These are phyloP conservation scores for Fimicolochytrium jonesii DNA, from an alignment of 192 early-diverging fungal genomes.

Conservation along the genomic window DNA sequence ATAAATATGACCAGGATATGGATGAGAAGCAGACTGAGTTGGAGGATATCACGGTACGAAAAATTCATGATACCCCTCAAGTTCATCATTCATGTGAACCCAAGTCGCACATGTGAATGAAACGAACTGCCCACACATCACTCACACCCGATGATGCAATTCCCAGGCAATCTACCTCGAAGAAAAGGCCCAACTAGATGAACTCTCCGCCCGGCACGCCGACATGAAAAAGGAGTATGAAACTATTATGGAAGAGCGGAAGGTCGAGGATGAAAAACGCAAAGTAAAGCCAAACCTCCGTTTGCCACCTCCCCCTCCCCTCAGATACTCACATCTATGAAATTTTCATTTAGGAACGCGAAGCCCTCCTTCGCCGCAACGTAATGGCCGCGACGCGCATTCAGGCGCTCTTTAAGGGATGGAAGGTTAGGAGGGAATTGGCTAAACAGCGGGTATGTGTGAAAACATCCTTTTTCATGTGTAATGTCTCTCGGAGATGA, in stretches of 20 bases:
- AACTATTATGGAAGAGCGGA: constrained; percentile 42
- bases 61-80: too few species aligned
- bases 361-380: constrained; percentile 22
- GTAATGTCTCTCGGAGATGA: neutral
- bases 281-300: constrained; percentile 29
- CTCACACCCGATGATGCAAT: neutral
- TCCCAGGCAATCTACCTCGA: constrained; percentile 44
- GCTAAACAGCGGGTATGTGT: constrained; percentile 35
- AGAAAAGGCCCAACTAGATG: constrained; percentile 55
- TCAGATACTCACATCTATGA: neutral
- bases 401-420: constrained; percentile 46
- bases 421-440: constrained; percentile 38
- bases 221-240: constrained; percentile 51
- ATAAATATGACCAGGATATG: constrained; percentile 64
- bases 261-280: constrained; percentile 36
- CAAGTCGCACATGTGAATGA: too few species aligned
- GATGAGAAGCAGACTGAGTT: constrained; percentile 57
- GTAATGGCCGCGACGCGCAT: constrained; percentile 35
- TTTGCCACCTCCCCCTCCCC: neutral
- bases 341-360: constrained; percentile 28
- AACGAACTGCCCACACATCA: too few species aligned
- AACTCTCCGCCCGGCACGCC: constrained; percentile 39
- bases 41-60: constrained; percentile 56
- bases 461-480: neutral
- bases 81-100: too few species aligned